Evolutionary conservation across 192 early-diverging fungal species (phyloP).

Genomic region (Umbelopsis vinacea): DNA sequence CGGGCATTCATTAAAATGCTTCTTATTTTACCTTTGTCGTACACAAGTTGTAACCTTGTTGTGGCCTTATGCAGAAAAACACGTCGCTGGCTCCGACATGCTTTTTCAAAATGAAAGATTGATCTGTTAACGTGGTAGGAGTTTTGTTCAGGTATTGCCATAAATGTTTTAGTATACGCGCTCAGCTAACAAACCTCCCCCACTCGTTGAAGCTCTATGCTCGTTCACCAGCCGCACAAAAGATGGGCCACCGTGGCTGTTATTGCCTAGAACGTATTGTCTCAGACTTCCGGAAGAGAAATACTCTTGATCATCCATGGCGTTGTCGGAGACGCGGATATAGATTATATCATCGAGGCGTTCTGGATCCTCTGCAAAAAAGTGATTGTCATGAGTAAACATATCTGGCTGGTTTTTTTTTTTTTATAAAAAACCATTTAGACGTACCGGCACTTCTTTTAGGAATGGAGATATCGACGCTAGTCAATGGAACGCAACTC

Average conservation of each 20-base stretch:
- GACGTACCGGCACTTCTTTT: background rate
- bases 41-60: constrained; percentile 1
- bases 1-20: background rate
- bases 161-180: background rate
- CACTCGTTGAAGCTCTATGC: background rate
- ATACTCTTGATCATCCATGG: constrained; percentile 1
- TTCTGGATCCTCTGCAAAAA: background rate
- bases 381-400: background rate
- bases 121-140: background rate
- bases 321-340: background rate
- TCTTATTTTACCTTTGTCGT: background rate
- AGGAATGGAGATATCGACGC: background rate
- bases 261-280: constrained; percentile 1
- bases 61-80: background rate
- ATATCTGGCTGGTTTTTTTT: too few relatives aligned
- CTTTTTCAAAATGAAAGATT: background rate
- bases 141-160: background rate
- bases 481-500: background rate
- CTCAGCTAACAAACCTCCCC: background rate
- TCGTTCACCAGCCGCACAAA: background rate
- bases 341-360: constrained; percentile 4
- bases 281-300: background rate
- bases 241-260: background rate
- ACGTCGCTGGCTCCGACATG: background rate
- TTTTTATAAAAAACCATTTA: too few relatives aligned